Conservation (phyloP, 2,329 filamentous ascomycete species). For the Metarhizium humberi region DNA sequence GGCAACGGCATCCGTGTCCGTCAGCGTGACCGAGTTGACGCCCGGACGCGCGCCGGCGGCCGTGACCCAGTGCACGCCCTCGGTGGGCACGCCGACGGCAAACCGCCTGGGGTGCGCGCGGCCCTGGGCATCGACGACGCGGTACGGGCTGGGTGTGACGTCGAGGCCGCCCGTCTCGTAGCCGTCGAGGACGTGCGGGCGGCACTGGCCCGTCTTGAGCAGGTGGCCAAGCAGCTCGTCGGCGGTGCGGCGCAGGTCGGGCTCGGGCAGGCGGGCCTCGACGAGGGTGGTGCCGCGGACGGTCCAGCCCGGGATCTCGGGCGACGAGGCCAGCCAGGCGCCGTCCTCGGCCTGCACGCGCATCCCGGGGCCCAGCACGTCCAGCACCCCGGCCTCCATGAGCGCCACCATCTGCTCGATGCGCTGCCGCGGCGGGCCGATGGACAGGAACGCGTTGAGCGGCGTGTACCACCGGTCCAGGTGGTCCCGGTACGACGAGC, state of each 20-base stretch:
- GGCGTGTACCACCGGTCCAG: constrained; percentile 6
- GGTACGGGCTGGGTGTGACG: constrained; percentile 3
- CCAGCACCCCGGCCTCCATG: constrained; percentile 1
- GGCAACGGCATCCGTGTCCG: constrained; percentile 4
- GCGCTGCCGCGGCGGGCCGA: constrained; percentile 4
- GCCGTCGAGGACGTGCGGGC: constrained; percentile 3
- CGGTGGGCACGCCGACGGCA: constrained; percentile 3
- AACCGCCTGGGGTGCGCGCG: constrained; percentile 3
- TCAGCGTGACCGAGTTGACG: constrained; percentile 5
- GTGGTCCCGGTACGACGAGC: constrained; percentile 3
- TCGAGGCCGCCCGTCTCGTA: constrained; percentile 5
- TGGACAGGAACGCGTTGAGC: constrained; percentile 5
- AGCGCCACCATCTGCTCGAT: constrained; percentile 6
- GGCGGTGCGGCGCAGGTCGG: background rate
- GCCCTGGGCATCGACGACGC: background rate
- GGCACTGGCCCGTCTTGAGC: constrained; percentile 2
- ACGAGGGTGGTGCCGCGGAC: constrained; percentile 3
- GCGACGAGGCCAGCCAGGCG: background rate
- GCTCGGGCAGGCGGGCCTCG: constrained; percentile 2
- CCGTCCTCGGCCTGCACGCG: background rate
- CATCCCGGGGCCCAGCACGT: constrained; percentile 3
- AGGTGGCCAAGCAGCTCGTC: constrained; percentile 2
- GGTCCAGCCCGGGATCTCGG: background rate
- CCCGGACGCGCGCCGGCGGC: constrained; percentile 4
- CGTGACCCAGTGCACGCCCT: constrained; percentile 7